These are phyloP conservation scores for Phellinidium pouzarii DNA, from an alignment of 1,284 basidiomycete species.

Conservation along the genomic window DNA sequence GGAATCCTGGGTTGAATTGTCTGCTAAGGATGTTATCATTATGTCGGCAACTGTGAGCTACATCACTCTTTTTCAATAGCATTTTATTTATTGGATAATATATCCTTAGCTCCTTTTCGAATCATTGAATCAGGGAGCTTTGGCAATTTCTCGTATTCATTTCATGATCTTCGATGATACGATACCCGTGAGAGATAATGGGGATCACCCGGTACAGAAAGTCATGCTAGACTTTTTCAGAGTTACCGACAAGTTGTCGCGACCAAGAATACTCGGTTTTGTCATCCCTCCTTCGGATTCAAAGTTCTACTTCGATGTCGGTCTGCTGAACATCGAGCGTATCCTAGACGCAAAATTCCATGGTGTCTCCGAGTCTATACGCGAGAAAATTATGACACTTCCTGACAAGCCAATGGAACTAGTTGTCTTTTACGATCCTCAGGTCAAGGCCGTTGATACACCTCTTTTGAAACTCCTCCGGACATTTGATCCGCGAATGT, in stretches of 20 bases:
- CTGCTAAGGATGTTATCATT: slow-evolving; percentile 34
- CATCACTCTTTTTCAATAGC: slow-evolving; percentile 2
- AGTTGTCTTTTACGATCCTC: slow-evolving; percentile 32
- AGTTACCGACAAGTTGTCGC: slow-evolving; percentile 28
- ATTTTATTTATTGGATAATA: slow-evolving; percentile 15
- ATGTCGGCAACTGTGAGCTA: slow-evolving; percentile 30
- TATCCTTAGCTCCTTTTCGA: slow-evolving; percentile 26
- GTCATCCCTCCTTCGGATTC: slow-evolving; percentile 29
- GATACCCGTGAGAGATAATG: slow-evolving; percentile 23
- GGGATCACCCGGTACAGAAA: slow-evolving; percentile 32
- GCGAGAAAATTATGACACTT: slow-evolving; percentile 28
- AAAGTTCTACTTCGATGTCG: slow-evolving; percentile 28
- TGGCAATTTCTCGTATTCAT: slow-evolving; percentile 35
- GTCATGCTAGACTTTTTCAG: slow-evolving; percentile 41
- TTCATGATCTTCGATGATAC: slow-evolving; percentile 38
- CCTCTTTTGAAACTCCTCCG: slow-evolving; percentile 32
- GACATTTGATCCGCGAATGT: slow-evolving; percentile 33
- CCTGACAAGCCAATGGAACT: slow-evolving; percentile 35
- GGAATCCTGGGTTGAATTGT: slow-evolving; percentile 26
- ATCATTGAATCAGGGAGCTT: slow-evolving; percentile 27
- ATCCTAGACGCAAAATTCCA: slow-evolving; percentile 33
- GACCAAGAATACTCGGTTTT: slow-evolving; percentile 41
- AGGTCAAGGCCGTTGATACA: slow-evolving; percentile 25
- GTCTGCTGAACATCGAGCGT: slow-evolving; percentile 34
- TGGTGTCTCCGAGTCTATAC: slow-evolving; percentile 28